These are phyloP conservation scores for Erucastrum elatum DNA, from an alignment of 345 rosid species.

Conservation along the genomic window DNA sequence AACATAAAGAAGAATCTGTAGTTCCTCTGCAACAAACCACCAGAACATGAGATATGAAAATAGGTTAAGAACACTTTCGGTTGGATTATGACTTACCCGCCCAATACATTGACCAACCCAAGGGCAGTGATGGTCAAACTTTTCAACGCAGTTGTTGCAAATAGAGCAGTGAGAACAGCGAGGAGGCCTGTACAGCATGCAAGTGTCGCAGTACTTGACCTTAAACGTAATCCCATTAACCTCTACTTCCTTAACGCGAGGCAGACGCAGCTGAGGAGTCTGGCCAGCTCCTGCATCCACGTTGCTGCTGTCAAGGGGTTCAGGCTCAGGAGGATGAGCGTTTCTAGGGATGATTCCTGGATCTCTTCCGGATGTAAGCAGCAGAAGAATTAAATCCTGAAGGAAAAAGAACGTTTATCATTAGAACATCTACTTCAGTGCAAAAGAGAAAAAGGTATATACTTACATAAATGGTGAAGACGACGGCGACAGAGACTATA, in stretches of 20 bases:
- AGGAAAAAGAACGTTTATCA: no score
- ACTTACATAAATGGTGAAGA: slow-evolving; percentile 73
- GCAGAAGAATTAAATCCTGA: slow-evolving; percentile 84
- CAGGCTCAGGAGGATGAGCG: slow-evolving; percentile 95
- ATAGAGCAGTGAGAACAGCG: slow-evolving; percentile 99
- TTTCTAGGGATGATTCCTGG: slow-evolving; percentile 97
- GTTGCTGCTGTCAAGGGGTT: slow-evolving; percentile 57
- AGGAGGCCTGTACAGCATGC: slow-evolving; percentile 98
- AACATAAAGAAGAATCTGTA: slow-evolving; percentile 98
- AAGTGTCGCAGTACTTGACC: slow-evolving; percentile 93
- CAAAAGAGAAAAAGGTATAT: background rate
- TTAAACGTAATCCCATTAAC: slow-evolving; percentile 74
- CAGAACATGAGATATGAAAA: no score
- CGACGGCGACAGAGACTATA: slow-evolving; percentile 55
- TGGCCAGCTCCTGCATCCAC: slow-evolving; percentile 62
- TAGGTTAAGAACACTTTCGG: background rate
- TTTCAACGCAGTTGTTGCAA: slow-evolving; percentile 96
- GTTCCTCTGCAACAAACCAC: slow-evolving; percentile 77
- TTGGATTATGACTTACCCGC: slow-evolving; percentile 51
- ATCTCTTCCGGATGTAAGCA: slow-evolving; percentile 95
- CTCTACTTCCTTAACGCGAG: slow-evolving; percentile 86
- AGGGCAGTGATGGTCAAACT: slow-evolving; percentile 98
- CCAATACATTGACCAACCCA: slow-evolving; percentile 99
- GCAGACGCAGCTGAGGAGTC: slow-evolving; percentile 77
- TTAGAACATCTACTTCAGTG: background rate